Evolutionary conservation across 345 rosid species (phyloP).

Genomic region (Physaria fendleri): DNA sequence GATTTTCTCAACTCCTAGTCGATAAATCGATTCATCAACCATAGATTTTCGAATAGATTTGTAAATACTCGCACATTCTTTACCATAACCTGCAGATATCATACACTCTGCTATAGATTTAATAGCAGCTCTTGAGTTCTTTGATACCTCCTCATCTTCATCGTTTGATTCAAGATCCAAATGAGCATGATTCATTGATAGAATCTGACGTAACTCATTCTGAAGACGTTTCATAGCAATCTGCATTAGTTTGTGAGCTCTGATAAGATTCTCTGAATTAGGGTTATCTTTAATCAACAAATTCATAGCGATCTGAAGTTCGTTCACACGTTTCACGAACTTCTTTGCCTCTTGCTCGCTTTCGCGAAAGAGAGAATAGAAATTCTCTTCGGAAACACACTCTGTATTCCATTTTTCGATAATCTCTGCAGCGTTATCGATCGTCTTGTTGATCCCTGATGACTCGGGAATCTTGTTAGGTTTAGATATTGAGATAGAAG

Average conservation of each 20-base stretch:
- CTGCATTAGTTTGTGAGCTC: slow-evolving; percentile 55
- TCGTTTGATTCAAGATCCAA: slow-evolving; percentile 52
- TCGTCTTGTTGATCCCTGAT: slow-evolving; percentile 14
- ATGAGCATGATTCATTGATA: slow-evolving; percentile 50
- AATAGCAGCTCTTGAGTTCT: slow-evolving; percentile 45
- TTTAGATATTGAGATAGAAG: slow-evolving; percentile 2
- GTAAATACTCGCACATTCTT: slow-evolving; percentile 58
- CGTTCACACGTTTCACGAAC: slow-evolving; percentile 43
- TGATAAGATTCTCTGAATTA: slow-evolving; percentile 34
- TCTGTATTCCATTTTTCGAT: slow-evolving; percentile 49
- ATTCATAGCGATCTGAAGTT: slow-evolving; percentile 53
- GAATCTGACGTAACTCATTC: slow-evolving; percentile 55
- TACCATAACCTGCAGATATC: slow-evolving; percentile 65
- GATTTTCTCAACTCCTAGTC: slow-evolving; percentile 49
- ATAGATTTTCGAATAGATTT: slow-evolving; percentile 55
- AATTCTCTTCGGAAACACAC: slow-evolving; percentile 25
- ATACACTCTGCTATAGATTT: slow-evolving; percentile 77
- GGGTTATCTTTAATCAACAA: slow-evolving; percentile 27
- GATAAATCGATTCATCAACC: slow-evolving; percentile 60
- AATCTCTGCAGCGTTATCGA: slow-evolving; percentile 36
- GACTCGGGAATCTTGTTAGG: slow-evolving; percentile 9
- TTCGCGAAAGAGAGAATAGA: slow-evolving; percentile 43
- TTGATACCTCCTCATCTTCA: slow-evolving; percentile 39
- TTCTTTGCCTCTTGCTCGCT: slow-evolving; percentile 45
- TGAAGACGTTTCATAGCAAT: slow-evolving; percentile 60